Evolutionary conservation across 2,329 filamentous ascomycete genomes (phyloP), one percentile per base, ranked within the genome.

Genomic region (Pseudopithomyces chartarum): DNA sequence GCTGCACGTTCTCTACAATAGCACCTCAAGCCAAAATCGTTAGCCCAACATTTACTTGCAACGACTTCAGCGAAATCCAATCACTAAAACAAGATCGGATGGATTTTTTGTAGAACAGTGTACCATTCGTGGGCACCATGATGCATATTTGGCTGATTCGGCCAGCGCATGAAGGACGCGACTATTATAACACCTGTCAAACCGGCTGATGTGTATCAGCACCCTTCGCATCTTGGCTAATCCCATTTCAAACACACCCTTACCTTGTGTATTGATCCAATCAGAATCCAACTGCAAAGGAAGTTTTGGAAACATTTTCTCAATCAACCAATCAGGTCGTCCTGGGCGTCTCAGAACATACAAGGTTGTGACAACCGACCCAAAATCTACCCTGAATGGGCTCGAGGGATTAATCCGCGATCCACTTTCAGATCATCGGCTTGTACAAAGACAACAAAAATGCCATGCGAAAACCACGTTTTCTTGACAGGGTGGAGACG

Each of bases 191-290:
- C 38, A 51, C 39, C 34, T 50, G 15, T 49, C 45, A 39, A 33
- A 43, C 22, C 15, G 22, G n/a, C 52, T 51, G 47, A 51, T 47
- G 47, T 56, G 54, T 51, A 19, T 39, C 48, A 47, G 26, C n/a
- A n/a, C 42, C 48, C 54, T 34, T 38, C 48, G 47, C 48, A 56
- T 56, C 36, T 56, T 48, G 54, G 54, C 39, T 56, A 52, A 52
- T 52, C 38, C 17, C 22, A 39, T 20, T 15, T 40, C 36, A 36
- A 40, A 50, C 47, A 32, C 15, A 23, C 29, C 45, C 45, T 32
- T n/a, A 33, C 10, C 36, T 38, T 40, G 20, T 33, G 19, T 22
- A 11, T 10, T 7, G 6, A 22, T 13, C 40, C 51, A 45, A 53
- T 26, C 42, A 32, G 22, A 38, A 10, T 19, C 10, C 19, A 40